These are phyloP conservation scores for Elymus sibiricus DNA, from an alignment of 176 grass and related monocot genomes.

Conservation along the genomic window DNA sequence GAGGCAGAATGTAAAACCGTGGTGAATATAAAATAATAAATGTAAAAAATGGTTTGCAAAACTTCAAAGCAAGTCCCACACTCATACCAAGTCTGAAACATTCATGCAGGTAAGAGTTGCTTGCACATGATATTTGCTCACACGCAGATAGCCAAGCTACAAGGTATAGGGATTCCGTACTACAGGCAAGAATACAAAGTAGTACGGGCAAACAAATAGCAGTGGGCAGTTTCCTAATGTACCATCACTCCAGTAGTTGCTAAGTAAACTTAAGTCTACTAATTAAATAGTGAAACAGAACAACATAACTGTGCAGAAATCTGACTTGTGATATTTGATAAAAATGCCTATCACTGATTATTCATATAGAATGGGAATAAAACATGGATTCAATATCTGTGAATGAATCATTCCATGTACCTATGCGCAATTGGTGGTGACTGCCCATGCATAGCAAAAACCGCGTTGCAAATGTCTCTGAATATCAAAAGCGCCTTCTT, in stretches of 20 bases:
- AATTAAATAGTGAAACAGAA: slow-evolving; percentile 12
- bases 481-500: slow-evolving; percentile 74
- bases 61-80: neutral
- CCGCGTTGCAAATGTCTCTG: slow-evolving; percentile 75
- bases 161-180: slow-evolving; percentile 1
- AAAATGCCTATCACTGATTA: neutral
- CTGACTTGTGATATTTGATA: slow-evolving; percentile 8
- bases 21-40: neutral
- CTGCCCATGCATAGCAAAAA: slow-evolving; percentile 81
- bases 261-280: neutral
- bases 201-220: neutral
- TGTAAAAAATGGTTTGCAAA: neutral
- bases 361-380: neutral
- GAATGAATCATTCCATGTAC: slow-evolving; percentile 28
- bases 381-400: neutral
- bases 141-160: slow-evolving; percentile 3
- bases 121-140: slow-evolving; percentile 2
- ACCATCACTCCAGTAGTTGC: neutral
- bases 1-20: neutral
- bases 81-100: slow-evolving; percentile 2
- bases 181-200: slow-evolving; percentile 15
- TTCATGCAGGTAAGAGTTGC: neutral
- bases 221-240: neutral
- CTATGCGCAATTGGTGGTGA: slow-evolving; percentile 84
- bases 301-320: slow-evolving; percentile 9